Base-by-base conservation (phyloP, 2,329 filamentous ascomycete species). In the Lachnellula arida region DNA sequence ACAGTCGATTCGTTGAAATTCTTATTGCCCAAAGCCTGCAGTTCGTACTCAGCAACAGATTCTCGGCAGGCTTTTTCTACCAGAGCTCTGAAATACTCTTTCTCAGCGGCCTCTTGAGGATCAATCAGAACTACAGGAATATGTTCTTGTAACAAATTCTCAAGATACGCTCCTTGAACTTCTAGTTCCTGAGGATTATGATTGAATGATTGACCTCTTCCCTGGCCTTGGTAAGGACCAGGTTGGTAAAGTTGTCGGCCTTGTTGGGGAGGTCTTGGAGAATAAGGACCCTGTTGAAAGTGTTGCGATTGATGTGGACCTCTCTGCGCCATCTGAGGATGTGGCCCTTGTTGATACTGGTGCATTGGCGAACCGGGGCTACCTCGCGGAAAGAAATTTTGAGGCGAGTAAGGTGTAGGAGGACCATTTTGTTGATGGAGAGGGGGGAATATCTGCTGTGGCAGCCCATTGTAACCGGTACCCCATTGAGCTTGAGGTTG, bases 31-130 rank as follows among this genome's bases (percentile, higher is more conserved):
- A 72, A 60, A 17, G 73, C 68, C n/a, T 72, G 67, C 9, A 64
- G 59, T 62, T 87, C 85, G 60, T 81, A 73, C 8, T 75, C 69
- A 5, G 73, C 68, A 49, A 91, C 80, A 1, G 81, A 79, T 51
- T 81, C 70, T 51, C 80, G 81, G 60, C 88, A 88, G 22, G 89
- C 79, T 8, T 71, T 63, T 68, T 93, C 85, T 15, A 95, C 80
- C 25, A 74, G 74, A 46, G 74, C 67, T 49, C 89, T 81, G 62
- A 95, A 92, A 0, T 71, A 68, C 63, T 94, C 87, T 67, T 94
- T 95, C 61, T 85, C 79, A 2, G 77, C 74, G 51, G 87, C 81
- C 62, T 94, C 89, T 1, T 74, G 70, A 1, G 72, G 67, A 39
- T 78, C 78, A 59, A 93, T 91, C 62, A 87, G 83, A 39, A 67